Percentiles rank a stretch among this genome's conserved stretches.
These are phyloP conservation scores for Paecilomyces niveus DNA, from an alignment of 2,329 filamentous ascomycete species.

Conservation along the genomic window DNA sequence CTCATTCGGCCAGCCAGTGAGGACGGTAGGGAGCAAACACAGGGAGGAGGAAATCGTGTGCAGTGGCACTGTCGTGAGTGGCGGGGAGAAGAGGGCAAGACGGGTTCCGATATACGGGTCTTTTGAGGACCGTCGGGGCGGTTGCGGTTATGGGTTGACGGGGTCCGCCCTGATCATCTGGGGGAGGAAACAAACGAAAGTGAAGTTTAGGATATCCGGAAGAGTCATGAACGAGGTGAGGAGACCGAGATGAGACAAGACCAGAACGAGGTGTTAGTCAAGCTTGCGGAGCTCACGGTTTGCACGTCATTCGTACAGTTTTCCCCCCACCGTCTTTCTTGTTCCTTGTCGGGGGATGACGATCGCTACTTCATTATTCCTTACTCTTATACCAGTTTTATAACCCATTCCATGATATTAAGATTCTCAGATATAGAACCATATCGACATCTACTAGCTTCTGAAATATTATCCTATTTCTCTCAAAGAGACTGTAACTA, in stretches of 20 bases:
- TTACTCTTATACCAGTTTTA: no score
- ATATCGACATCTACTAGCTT: no score
- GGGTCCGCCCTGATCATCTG: not conserved
- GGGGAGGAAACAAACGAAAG: not conserved
- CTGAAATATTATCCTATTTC: no score
- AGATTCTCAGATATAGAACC: no score
- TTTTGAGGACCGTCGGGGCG: conserved; percentile 9
- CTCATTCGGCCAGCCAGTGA: conserved; percentile 3
- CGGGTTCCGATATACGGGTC: conserved; percentile 6
- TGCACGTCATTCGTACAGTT: not conserved
- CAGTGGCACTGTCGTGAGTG: conserved; percentile 11
- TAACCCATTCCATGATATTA: no score
- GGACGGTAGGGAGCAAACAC: not conserved
- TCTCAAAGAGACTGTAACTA: no score
- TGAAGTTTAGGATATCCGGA: not conserved
- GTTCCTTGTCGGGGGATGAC: no score
- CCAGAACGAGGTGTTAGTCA: not conserved
- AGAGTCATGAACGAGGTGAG: not conserved
- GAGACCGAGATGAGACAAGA: not conserved
- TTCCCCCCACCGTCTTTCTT: not conserved
- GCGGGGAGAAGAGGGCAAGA: conserved; percentile 3
- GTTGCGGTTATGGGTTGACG: not conserved
- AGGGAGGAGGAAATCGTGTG: not conserved
- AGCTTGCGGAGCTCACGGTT: not conserved
- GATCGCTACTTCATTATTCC: no score